Evolutionary conservation across 1,139 yeast genomes (phyloP), one percentile per base, ranked within the genome.

Genomic region (Saccharomyces hybrid): DNA sequence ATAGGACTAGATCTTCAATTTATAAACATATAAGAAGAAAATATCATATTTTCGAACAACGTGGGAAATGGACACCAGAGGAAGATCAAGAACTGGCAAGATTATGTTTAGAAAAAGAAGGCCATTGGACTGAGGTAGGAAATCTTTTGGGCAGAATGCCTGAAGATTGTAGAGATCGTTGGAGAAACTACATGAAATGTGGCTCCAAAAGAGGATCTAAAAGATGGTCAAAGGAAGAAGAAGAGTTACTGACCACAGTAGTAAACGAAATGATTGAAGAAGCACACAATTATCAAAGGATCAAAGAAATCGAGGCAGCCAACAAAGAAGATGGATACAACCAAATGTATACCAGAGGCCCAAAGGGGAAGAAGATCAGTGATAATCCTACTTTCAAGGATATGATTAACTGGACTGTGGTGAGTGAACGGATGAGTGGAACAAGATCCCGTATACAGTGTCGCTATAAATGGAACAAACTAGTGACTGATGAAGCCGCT

Each of bases 151-250:
- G 88, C 11, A 79, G 98, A 64, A 91, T 91, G 98, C 97, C 98
- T 0, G 98, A 91, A 66, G 98, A 91, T 72, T 90, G 97, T 69
- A 79, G 98, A 61, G 98, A 91, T 68, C 78, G 98, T 60, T 91
- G 96, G 96, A 79, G 98, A 70, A 91, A 91, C 70, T 91, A 91
- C 66, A 86, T 90, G 58, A 90, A 90, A 69, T 90, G 97, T 73
- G 97, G 97, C 29, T 76, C 75, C 14, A 81, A 80, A 55, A 76
- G 97, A 59, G 80, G 82, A 14, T 79, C 80, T 52, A 85, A 88
- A 69, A 87, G 86, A 67, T 91, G 98, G 98, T 75, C 84, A 0
- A 68, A 71, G 1, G 84, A 31, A 49, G 55, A 49, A 19, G 48
- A 47, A 28, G 54, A 42, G 56, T 31, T 31, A 31, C 34, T 31